phyloP scores from a whole-genome alignment of 1,284 basidiomycete species.

The Bjerkandera adusta region DNA sequence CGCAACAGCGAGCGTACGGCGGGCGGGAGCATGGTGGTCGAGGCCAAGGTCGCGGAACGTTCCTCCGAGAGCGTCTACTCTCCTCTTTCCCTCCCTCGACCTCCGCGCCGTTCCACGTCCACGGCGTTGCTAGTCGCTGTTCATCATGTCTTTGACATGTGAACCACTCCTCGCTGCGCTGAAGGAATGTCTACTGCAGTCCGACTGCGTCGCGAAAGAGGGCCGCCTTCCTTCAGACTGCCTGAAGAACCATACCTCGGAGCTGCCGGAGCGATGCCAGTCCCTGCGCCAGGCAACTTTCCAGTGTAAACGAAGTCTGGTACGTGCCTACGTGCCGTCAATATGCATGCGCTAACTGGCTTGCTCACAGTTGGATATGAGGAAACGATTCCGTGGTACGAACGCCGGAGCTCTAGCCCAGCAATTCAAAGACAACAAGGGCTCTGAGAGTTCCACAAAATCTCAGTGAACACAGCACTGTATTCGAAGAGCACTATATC shows the following conservation, averaged over 20 bases:
- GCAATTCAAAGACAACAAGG: constrained; percentile 14
- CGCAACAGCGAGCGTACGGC: constrained; percentile 44
- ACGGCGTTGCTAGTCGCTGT: neutral
- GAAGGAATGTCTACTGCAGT: constrained; percentile 76
- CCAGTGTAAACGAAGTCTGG: constrained; percentile 88
- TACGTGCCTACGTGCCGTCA: constrained; percentile 37
- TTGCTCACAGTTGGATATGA: constrained; percentile 42
- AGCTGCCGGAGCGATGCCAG: constrained; percentile 76
- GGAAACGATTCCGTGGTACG: constrained; percentile 79
- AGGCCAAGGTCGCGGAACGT: neutral
- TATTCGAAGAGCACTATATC: no score
- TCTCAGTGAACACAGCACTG: no score
- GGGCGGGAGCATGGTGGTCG: constrained; percentile 33
- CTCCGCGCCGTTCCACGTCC: constrained; percentile 8
- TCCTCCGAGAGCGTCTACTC: neutral
- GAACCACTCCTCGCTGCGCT: constrained; percentile 70
- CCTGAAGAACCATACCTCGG: constrained; percentile 65
- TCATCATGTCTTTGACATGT: constrained; percentile 74
- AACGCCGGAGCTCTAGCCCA: constrained; percentile 39
- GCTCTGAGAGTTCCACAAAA: no score
- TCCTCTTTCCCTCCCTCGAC: constrained; percentile 16
- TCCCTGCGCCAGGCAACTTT: constrained; percentile 75
- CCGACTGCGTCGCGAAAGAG: constrained; percentile 81
- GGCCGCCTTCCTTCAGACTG: constrained; percentile 75
- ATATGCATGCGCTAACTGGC: neutral